Percentiles rank a stretch among this genome's conserved stretches.
Conservation (phyloP, 73 alveolate genomes). For the Paramecium tetraurelia region DNA sequence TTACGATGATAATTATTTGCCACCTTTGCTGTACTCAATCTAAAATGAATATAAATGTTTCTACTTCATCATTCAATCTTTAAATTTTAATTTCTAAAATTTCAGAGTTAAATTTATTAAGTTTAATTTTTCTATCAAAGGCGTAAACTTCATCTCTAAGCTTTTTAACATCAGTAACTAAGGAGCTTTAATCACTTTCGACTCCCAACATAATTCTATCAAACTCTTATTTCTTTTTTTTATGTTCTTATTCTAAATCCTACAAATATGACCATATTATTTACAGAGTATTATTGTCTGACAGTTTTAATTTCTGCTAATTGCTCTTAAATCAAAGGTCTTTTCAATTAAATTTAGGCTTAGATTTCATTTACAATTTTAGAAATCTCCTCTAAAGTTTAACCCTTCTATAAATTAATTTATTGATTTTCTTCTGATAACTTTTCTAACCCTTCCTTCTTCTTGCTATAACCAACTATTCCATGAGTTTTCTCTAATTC, state of each 20-base stretch:
- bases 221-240: constrained; percentile 41
- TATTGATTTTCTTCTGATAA: not conserved
- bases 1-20: not conserved
- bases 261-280: not conserved
- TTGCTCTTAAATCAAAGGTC: not conserved
- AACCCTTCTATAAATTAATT: not conserved
- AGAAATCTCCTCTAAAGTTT: not conserved
- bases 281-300: not conserved
- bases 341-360: not conserved
- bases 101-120: constrained; percentile 27
- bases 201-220: constrained; percentile 56
- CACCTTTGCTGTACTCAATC: not conserved
- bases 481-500: constrained; percentile 45
- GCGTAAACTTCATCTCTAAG: constrained; percentile 59
- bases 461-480: constrained; percentile 1
- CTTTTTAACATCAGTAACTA: constrained; percentile 52
- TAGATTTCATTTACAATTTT: constrained; percentile 5
- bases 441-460: constrained; percentile 26
- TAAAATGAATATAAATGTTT: not conserved
- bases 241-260: constrained; percentile 45
- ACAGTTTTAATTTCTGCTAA: not conserved
- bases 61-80: not conserved
- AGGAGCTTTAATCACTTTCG: constrained; percentile 31
- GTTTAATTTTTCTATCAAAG: constrained; percentile 37
- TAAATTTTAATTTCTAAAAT: not conserved